Percentiles rank a stretch among this genome's conserved stretches.
Evolutionary conservation across 768 basidiomycete genomes (phyloP).

Genomic region (Serendipita vermifera): DNA sequence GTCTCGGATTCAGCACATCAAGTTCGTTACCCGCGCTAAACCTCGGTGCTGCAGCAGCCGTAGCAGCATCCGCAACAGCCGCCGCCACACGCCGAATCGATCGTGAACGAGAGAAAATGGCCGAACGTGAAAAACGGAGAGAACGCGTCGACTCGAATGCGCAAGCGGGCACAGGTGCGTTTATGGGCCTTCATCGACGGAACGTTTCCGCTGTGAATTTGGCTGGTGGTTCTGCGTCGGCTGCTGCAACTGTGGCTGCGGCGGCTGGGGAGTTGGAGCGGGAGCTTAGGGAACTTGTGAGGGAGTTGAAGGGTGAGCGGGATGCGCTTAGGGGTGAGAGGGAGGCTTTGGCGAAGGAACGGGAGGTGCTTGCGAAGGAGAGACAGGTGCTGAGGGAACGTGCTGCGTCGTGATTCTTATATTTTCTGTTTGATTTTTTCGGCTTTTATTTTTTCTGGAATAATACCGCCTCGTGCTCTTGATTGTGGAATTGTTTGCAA

Average conservation of each 20-base stretch:
- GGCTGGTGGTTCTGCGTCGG: background rate
- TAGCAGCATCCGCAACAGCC: no score
- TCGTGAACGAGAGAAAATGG: background rate
- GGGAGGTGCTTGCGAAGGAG: conserved; percentile 7
- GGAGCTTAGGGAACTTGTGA: conserved; percentile 8
- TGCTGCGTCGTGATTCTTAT: no score
- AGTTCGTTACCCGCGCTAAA: no score
- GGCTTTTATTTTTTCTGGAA: no score
- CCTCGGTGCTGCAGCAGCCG: no score
- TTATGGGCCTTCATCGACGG: conserved; percentile 4
- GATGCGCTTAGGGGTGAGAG: background rate
- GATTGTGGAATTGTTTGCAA: no score
- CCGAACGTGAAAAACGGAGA: background rate
- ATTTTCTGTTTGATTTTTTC: no score
- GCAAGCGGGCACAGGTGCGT: conserved; percentile 10
- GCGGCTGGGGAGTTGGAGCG: conserved; percentile 12
- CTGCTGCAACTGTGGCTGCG: background rate
- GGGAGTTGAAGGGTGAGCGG: conserved; percentile 4
- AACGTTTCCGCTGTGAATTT: background rate
- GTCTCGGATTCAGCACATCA: no score
- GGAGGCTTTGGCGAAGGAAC: conserved; percentile 6
- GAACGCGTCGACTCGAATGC: conserved; percentile 14
- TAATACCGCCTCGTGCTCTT: no score
- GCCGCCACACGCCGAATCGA: no score
- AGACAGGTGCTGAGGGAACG: conserved; percentile 8